Percentiles rank a stretch among this genome's conserved stretches.
Conservation (phyloP, 2,329 filamentous ascomycete species). For the Fusarium sp. region DNA sequence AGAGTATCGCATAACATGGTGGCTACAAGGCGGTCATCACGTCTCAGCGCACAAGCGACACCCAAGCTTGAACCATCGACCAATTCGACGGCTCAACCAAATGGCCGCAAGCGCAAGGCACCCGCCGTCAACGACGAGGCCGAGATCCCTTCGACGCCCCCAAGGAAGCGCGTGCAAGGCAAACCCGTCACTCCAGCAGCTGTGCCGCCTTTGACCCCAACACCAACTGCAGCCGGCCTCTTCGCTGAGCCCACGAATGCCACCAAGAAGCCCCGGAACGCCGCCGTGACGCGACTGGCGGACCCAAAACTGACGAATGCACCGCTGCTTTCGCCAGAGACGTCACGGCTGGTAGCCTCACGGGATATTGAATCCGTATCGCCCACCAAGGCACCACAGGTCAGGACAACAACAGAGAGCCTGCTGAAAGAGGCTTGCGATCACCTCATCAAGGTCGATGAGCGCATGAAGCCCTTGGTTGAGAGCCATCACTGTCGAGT, state of each 20-base stretch:
- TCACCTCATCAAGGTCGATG: conserved; percentile 82
- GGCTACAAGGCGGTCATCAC: conserved; percentile 57
- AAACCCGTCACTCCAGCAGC: conserved; percentile 37
- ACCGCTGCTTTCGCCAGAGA: conserved; percentile 79
- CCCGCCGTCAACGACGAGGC: conserved; percentile 41
- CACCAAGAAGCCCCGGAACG: conserved; percentile 58
- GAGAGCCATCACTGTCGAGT: conserved; percentile 82
- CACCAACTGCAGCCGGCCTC: conserved; percentile 61
- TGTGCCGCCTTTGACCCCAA: conserved; percentile 62
- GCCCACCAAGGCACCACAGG: conserved; percentile 59
- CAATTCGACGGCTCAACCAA: conserved; percentile 40
- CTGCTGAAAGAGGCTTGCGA: conserved; percentile 82
- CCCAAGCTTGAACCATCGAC: conserved; percentile 33
- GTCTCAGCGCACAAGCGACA: conserved; percentile 54
- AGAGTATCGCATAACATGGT: conserved; percentile 48
- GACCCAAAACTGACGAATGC: conserved; percentile 78
- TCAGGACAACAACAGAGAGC: conserved; percentile 74
- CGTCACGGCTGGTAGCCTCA: conserved; percentile 73
- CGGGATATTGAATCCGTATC: conserved; percentile 62
- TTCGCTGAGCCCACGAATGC: conserved; percentile 54
- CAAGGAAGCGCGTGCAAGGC: conserved; percentile 51
- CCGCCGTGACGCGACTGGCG: conserved; percentile 69
- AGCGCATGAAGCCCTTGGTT: conserved; percentile 80
- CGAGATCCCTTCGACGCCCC: conserved; percentile 49
- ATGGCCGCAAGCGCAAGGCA: conserved; percentile 56